phyloP scores from a whole-genome alignment of 805 yeast species.

The Komagataella pseudopastoris region DNA sequence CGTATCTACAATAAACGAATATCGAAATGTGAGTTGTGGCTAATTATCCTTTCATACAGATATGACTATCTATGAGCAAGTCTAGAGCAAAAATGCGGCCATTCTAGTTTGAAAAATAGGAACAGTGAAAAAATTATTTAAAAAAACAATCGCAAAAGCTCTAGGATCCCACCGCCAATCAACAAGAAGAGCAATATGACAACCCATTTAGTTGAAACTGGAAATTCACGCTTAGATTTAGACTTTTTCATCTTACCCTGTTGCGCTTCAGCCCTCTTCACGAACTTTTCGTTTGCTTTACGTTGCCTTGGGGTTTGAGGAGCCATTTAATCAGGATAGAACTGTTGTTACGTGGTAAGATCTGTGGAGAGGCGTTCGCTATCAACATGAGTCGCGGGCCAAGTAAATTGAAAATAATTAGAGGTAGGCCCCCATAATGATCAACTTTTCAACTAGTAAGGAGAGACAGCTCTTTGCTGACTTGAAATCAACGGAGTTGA shows the following conservation, averaged over 20 bases:
- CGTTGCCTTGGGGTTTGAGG: conserved; percentile 80
- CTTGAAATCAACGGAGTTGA: background rate
- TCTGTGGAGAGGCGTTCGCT: background rate
- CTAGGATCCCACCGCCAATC: conserved; percentile 74
- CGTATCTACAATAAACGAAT: background rate
- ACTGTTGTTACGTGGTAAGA: background rate
- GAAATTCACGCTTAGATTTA: conserved; percentile 24
- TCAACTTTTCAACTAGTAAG: background rate
- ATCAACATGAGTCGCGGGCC: background rate
- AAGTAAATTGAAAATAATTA: background rate
- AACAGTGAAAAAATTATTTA: conserved; percentile 10
- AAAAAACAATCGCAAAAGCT: conserved; percentile 43
- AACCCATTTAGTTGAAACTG: conserved; percentile 57
- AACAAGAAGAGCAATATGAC: conserved; percentile 43
- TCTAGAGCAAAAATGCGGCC: background rate
- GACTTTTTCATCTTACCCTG: conserved; percentile 57
- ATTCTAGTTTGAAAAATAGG: background rate
- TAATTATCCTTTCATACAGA: background rate
- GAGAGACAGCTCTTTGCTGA: background rate
- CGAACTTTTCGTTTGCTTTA: conserved; percentile 75
- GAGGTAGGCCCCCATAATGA: background rate
- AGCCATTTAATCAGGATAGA: conserved; percentile 25
- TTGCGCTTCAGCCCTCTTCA: conserved; percentile 55
- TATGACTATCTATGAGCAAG: background rate
- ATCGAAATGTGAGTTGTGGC: background rate